Evolutionary conservation across 2,329 filamentous ascomycete species (phyloP), one percentile per base, ranked within the genome.

Genomic region (Penicillium sumatraense): DNA sequence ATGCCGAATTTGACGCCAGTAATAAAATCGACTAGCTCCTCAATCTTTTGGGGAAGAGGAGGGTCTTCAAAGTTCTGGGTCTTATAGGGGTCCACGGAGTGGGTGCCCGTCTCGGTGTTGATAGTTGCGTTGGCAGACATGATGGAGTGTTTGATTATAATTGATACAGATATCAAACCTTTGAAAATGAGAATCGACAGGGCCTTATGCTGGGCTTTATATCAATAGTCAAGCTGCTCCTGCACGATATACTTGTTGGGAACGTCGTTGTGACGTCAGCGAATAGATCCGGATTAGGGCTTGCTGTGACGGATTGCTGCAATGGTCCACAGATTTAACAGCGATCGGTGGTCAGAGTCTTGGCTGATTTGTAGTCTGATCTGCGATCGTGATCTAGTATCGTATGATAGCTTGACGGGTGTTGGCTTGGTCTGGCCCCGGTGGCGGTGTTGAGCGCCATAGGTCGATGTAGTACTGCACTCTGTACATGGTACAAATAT

Each of bases 1-100:
- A 96, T 90, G 74, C 89, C 90, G 71, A 91, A 96, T 77, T 96
- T 96, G 79, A 82, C 84, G 59, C 82, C 80, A 33, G 84, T 81
- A 69, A 90, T 83, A 74, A 96, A 96, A 13, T 80, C 77, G 65
- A 82, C 79, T 35, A 96, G 82, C 56, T 89, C 90, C 56, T 89
- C 83, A 59, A 96, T 80, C 79, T 96, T 96, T 60, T 90, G 83
- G 64, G 89, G 83, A 29, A 91, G 75, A 3, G 86, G 80, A 63
- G 84, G 78, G 42, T 96, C 91, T 66, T 91, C 83, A 54, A 86
- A 80, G 77, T 90, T 92, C 76, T 87, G 85, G 57, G 89, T 86
- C 70, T 86, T 91, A 81, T 96, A 96, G 2, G 90, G 90, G 75
- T 95, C 89, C 80, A 80, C 84, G 38, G 84, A 78, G 75, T 88